A percentile compares a stretch with the other conserved stretches of the same genome.
Conservation (phyloP, 2,329 filamentous ascomycete genomes). For the Epichloe sibirici region DNA sequence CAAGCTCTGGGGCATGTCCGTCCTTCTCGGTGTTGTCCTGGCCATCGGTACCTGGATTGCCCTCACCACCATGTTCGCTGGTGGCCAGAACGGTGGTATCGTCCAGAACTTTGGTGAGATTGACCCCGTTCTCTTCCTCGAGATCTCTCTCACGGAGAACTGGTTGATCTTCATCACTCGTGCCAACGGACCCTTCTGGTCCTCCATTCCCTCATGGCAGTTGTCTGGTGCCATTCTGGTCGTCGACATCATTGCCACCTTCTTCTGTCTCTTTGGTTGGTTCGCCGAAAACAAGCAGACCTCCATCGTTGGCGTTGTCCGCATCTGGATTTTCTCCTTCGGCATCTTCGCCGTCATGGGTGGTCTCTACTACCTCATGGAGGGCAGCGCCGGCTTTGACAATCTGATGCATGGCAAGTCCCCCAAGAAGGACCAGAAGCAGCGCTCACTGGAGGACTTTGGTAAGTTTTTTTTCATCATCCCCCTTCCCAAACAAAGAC, state of each 20-base stretch:
- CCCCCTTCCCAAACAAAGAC: not conserved
- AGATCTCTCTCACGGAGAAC: constrained; percentile 86
- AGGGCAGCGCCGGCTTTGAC: constrained; percentile 71
- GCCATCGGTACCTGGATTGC: constrained; percentile 81
- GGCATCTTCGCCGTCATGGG: constrained; percentile 79
- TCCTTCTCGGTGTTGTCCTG: constrained; percentile 69
- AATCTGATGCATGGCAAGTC: constrained; percentile 90
- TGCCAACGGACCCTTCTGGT: constrained; percentile 88
- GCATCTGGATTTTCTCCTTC: constrained; percentile 86
- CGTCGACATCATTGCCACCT: constrained; percentile 73
- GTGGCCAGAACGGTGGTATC: constrained; percentile 63
- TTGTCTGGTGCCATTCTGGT: constrained; percentile 63
- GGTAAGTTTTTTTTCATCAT: constrained; percentile 43
- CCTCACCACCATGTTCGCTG: constrained; percentile 69
- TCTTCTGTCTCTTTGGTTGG: constrained; percentile 79
- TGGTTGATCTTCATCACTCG: constrained; percentile 96
- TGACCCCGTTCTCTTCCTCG: constrained; percentile 75
- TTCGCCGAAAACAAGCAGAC: constrained; percentile 55
- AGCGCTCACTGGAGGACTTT: constrained; percentile 80
- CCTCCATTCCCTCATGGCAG: constrained; percentile 78
- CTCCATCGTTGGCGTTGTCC: constrained; percentile 71
- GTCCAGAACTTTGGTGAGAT: constrained; percentile 79
- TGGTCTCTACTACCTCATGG: constrained; percentile 62
- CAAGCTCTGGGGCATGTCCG: constrained; percentile 87
- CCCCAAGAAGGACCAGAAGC: constrained; percentile 69